phyloP scores from a whole-genome alignment of 495 filamentous ascomycete genomes.

The Penicillium alfredii region DNA sequence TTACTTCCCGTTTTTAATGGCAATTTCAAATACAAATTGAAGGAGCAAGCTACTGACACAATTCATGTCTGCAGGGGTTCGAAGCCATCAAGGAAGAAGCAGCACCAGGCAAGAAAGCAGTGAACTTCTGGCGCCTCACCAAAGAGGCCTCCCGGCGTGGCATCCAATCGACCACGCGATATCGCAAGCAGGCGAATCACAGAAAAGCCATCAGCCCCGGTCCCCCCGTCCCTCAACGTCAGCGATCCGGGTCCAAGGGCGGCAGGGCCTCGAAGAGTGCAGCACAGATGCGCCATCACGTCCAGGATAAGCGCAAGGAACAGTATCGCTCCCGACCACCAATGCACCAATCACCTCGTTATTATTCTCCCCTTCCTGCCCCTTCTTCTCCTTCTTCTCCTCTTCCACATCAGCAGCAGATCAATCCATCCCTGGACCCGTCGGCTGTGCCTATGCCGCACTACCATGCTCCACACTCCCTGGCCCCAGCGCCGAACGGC shows the following conservation, averaged over 20 bases:
- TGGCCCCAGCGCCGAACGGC: no score
- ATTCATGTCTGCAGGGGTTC: conserved; percentile 50
- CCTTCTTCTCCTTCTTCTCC: no score
- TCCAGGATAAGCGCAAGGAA: conserved; percentile 20
- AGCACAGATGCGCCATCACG: conserved; percentile 18
- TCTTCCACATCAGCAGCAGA: no score
- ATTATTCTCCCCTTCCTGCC: no score
- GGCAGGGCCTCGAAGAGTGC: conserved; percentile 45
- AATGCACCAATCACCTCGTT: conserved; percentile 13
- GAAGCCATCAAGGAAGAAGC: conserved; percentile 47
- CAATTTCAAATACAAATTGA: no score
- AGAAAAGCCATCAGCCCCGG: conserved; percentile 42
- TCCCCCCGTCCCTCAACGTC: conserved; percentile 42
- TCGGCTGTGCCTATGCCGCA: no score
- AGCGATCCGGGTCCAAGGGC: conserved; percentile 51
- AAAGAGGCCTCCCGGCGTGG: conserved; percentile 52
- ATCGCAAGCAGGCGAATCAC: conserved; percentile 49
- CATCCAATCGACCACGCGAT: conserved; percentile 71
- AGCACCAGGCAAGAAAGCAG: conserved; percentile 51
- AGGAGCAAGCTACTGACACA: no score
- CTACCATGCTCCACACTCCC: no score
- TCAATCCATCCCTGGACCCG: no score
- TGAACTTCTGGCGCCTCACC: conserved; percentile 62
- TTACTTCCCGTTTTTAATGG: background rate
- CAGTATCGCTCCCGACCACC: conserved; percentile 9